These are phyloP conservation scores for Lanmaoa rubissima DNA, from an alignment of 768 basidiomycete species.

Conservation along the genomic window DNA sequence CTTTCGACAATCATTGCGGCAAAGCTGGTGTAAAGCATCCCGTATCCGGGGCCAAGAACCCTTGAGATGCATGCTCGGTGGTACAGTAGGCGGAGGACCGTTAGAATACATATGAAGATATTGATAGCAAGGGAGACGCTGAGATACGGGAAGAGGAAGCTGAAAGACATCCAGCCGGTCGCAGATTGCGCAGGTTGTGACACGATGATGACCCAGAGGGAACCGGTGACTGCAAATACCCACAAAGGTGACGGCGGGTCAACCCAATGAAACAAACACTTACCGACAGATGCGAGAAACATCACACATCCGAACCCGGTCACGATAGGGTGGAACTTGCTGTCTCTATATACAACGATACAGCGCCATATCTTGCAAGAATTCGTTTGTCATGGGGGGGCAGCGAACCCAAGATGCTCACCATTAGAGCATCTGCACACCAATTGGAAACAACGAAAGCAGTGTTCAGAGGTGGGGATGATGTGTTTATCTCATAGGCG, in stretches of 20 bases:
- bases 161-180: conserved; percentile 32
- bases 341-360: conserved; percentile 32
- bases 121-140: conserved; percentile 35
- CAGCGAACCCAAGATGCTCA: conserved; percentile 1
- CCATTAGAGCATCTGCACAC: conserved; percentile 33
- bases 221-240: conserved; percentile 23
- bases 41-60: conserved; percentile 28
- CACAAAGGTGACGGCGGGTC: background rate
- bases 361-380: conserved; percentile 31
- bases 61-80: conserved; percentile 26
- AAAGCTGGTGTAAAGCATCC: conserved; percentile 30
- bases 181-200: conserved; percentile 21
- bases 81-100: conserved; percentile 31
- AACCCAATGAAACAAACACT: background rate
- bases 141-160: conserved; percentile 33
- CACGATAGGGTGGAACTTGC: conserved; percentile 18
- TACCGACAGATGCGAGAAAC: conserved; percentile 26
- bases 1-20: conserved; percentile 37
- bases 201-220: conserved; percentile 29
- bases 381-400: background rate
- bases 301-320: conserved; percentile 17
- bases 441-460: conserved; percentile 33
- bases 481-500: conserved; percentile 22
- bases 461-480: conserved; percentile 27
- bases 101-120: conserved; percentile 30